Base-by-base conservation (phyloP, 1,284 basidiomycete genomes). In the Cryptococcus hybrid region DNA sequence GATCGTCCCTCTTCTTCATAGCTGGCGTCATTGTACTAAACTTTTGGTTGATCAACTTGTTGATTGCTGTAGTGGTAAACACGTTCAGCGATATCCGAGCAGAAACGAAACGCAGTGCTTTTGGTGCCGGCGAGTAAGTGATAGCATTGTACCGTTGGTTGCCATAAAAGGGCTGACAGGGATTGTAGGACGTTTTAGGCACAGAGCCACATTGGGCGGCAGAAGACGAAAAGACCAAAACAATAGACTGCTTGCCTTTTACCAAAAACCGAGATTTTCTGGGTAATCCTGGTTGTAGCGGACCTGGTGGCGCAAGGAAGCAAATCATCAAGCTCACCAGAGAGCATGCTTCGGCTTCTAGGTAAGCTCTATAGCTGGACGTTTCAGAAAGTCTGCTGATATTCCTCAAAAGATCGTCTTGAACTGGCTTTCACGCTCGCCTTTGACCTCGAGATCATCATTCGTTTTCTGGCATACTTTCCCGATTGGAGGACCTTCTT, bases 31-130 rank as follows among this genome's bases (percentile, higher is more conserved):
- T 95, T 62, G 84, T 95, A 8, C 82, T 95, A 64, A 94, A 95
- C 75, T 90, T 94, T 71, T 95, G 92, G 91, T 81, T 97, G 57
- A 88, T 95, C 81, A 95, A 96, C 74, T 78, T 96, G 58, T 90
- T 97, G 74, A 92, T 98, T 58, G 95, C 94, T 36, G 94, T 98
- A 46, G 96, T 98, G 66, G 93, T n/a, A 46, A 92, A 93, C 74
- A 92, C 91, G 0, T 99, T 99, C 75, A 87, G 87, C 30, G 90
- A 89, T 12, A 95, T 98, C 61, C 84, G 92, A 18, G 84, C 87
- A 5, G 87, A 91, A 66, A 98, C 94, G 1, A 86, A 89, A 74
- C 89, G 88, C 74, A 94, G 91, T 74, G 95, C 95, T 0, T 99
- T 98, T 72, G 91, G 90, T 55, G 92, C 91, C 44, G 84, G 84